Conservation (phyloP, 352 stramenopile genomes). For the Globisporangium nagaii region DNA sequence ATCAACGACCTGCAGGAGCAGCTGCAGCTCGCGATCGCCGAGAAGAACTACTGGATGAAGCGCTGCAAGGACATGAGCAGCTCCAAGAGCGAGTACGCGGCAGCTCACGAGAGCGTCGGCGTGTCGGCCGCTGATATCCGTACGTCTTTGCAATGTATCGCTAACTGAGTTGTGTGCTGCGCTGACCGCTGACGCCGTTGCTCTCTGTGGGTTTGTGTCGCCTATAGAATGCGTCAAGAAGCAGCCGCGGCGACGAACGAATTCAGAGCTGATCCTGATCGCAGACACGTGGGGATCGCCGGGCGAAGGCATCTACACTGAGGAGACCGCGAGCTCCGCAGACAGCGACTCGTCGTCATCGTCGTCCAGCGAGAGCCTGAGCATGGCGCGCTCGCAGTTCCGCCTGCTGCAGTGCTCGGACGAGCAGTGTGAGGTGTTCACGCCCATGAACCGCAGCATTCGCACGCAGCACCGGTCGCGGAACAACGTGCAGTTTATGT, state of each 20-base stretch:
- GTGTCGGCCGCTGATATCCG: conserved; percentile 17
- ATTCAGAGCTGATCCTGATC: conserved; percentile 81
- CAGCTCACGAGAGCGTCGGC: conserved; percentile 20
- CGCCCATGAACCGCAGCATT: conserved; percentile 81
- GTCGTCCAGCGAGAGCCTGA: conserved; percentile 33
- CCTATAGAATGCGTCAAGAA: conserved; percentile 40
- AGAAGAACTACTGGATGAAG: conserved; percentile 91
- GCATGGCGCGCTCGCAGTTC: conserved; percentile 54
- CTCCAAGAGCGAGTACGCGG: conserved; percentile 4
- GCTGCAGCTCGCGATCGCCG: conserved; percentile 60
- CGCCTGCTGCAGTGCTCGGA: conserved; percentile 82
- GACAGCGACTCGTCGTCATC: conserved; percentile 44
- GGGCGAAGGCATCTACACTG: conserved; percentile 68
- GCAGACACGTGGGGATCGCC: conserved; percentile 71
- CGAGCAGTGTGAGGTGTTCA: conserved; percentile 86
- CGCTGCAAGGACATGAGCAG: conserved; percentile 66
- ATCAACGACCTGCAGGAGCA: conserved; percentile 78
- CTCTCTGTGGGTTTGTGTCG: background rate
- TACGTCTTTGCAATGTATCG: background rate
- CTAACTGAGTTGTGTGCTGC: background rate
- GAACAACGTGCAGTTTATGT: conserved; percentile 89
- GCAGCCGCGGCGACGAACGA: conserved; percentile 57
- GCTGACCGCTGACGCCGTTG: background rate
- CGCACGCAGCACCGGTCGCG: conserved; percentile 77
- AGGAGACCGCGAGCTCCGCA: conserved; percentile 42